Percentiles rank a stretch among this genome's conserved stretches.
Evolutionary conservation across 2,329 filamentous ascomycete species (phyloP).

Genomic region (Sporothrix mexicana): DNA sequence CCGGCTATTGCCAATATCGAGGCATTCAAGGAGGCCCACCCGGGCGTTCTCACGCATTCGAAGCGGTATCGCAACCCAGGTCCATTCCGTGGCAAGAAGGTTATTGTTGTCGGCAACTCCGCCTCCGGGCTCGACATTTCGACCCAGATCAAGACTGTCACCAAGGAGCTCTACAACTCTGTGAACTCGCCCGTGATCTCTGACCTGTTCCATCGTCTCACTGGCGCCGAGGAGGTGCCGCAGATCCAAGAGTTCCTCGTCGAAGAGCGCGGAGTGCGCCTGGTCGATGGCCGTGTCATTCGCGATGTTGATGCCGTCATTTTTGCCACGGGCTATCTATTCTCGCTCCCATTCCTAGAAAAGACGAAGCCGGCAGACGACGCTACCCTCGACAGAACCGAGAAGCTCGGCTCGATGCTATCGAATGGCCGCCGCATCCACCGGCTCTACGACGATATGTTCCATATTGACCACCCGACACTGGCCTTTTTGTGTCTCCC

Average conservation of each 20-base stretch:
- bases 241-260: conserved; percentile 64
- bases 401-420: conserved; percentile 51
- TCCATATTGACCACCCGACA: conserved; percentile 76
- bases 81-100: conserved; percentile 70
- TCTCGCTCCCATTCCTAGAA: conserved; percentile 75
- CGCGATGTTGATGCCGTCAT: conserved; percentile 74
- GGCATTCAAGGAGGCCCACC: conserved; percentile 64
- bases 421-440: conserved; percentile 73
- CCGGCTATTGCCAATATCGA: conserved; percentile 66
- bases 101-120: conserved; percentile 82
- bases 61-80: conserved; percentile 77
- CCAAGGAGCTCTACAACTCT: conserved; percentile 68
- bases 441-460: conserved; percentile 78
- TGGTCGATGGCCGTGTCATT: conserved; percentile 69
- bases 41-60: conserved; percentile 70
- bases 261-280: conserved; percentile 64
- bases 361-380: conserved; percentile 35
- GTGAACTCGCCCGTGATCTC: conserved; percentile 58
- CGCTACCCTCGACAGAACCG: conserved; percentile 39
- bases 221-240: conserved; percentile 57
- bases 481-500: conserved; percentile 77
- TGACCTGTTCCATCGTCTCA: conserved; percentile 52
- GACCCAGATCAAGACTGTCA: conserved; percentile 70
- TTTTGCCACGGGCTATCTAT: conserved; percentile 91
- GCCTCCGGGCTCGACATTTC: conserved; percentile 86